phyloP scores from a whole-genome alignment of 345 rosid genomes.

The Eucalyptus cladocalyx region DNA sequence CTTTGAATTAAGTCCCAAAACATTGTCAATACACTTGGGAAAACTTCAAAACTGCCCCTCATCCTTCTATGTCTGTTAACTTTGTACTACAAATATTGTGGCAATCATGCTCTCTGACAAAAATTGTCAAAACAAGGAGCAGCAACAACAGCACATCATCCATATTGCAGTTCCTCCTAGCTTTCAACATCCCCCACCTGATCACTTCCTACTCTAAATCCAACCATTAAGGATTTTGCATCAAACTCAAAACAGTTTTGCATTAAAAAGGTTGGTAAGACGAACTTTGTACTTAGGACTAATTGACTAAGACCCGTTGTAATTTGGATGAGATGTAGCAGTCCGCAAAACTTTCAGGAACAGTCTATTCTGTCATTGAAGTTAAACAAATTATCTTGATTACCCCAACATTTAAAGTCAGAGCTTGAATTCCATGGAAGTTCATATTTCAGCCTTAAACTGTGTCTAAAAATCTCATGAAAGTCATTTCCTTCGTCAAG shows the following conservation, averaged over 20 bases:
- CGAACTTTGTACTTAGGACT: not conserved
- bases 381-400: not conserved
- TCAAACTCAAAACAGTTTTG: not conserved
- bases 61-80: not conserved
- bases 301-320: not conserved
- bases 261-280: not conserved
- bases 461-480: not conserved
- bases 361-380: not conserved
- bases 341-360: not conserved
- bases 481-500: not conserved
- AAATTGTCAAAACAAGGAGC: not conserved
- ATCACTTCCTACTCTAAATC: not conserved
- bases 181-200: not conserved
- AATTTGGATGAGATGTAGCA: not conserved
- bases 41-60: not conserved
- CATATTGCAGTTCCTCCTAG: not conserved
- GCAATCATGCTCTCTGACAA: not conserved
- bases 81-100: not conserved
- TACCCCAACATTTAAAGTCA: not conserved
- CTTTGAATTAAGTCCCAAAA: not conserved
- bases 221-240: not conserved
- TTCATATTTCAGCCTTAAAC: not conserved
- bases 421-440: not conserved
- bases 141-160: not conserved
- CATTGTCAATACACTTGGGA: not conserved